Evolutionary conservation across 441 rosid species (phyloP), one percentile per base, ranked within the genome.

Genomic region (Adansonia madagascariensis): DNA sequence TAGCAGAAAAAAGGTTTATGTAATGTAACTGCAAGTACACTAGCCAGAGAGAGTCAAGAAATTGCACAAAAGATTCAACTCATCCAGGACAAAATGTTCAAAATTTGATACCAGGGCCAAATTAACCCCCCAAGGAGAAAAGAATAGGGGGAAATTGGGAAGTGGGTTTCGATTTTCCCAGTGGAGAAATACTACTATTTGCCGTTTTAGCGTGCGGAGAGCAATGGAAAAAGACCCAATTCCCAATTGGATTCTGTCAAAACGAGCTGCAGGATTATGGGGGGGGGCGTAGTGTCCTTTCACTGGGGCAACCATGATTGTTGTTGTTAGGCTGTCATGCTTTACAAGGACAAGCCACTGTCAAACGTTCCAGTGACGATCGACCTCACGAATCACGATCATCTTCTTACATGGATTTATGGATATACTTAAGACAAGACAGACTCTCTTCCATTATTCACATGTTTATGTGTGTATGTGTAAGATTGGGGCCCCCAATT

Each of bases 311-410:
- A 73, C 74, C 64, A 71, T 39, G 20, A 18, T 61, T 50, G 75
- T 70, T 70, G 81, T 67, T 35, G 78, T 73, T 78, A 31, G 69
- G 69, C n/a, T 73, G 80, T 55, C 82, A 76, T 57, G 57, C 76
- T 72, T 73, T 73, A 52, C 41, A 62, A 70, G 39, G 82, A 76
- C 82, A 79, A 61, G 22, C 61, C 75, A 52, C 82, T 62, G 78
- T 65, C 73, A 66, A 35, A 10, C 31, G 27, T 66, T 47, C 35
- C 4, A 46, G 20, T 67, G 55, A 8, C 17, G 24, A 44, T 66
- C 8, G 20, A 43, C 15, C 27, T 66, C 11, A 41, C n/a, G 6
- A 35, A 35, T 35, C 18, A 18, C 24, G 20, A 8, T n/a, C 71
- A 9, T 43, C 47, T 41, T 17, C 3, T 64, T 66, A n/a, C 27